Evolutionary conservation across 768 basidiomycete genomes (phyloP).

Genomic region (Rhodotorula sphaerocarpa): DNA sequence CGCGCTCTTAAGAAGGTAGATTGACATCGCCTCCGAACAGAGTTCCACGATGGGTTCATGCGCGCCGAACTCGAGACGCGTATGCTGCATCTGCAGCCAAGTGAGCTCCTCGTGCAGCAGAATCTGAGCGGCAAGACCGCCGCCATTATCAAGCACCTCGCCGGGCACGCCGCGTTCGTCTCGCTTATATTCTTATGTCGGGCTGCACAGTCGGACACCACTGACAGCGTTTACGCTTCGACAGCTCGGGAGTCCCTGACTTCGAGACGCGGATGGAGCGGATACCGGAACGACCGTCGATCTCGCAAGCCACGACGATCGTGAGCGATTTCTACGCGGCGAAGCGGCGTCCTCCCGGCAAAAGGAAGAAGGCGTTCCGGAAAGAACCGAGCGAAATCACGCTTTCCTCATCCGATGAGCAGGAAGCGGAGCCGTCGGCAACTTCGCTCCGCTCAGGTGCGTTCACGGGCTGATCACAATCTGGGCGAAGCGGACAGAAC

Average conservation of each 20-base stretch:
- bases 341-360: not conserved
- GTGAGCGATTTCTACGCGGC: slow-evolving; percentile 20
- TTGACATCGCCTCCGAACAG: not conserved
- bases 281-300: slow-evolving; percentile 16
- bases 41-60: slow-evolving; percentile 61
- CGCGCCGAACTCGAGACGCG: slow-evolving; percentile 88
- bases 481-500: no score
- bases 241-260: slow-evolving; percentile 10
- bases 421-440: not conserved
- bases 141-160: slow-evolving; percentile 65
- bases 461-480: no score
- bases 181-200: not conserved
- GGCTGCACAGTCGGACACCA: no score
- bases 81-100: slow-evolving; percentile 71
- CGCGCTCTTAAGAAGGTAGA: not conserved
- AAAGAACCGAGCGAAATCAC: slow-evolving; percentile 35
- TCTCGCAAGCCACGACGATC: slow-evolving; percentile 4
- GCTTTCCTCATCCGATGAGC: slow-evolving; percentile 42
- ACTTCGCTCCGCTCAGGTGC: not conserved
- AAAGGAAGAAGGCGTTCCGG: not conserved
- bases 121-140: slow-evolving; percentile 62
- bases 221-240: slow-evolving; percentile 41
- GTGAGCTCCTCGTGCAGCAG: slow-evolving; percentile 52
- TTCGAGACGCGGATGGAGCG: slow-evolving; percentile 22
- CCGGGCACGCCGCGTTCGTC: slow-evolving; percentile 38